Evolutionary conservation across 805 yeast genomes (phyloP).

Genomic region (Metschnikowia vanudenii): DNA sequence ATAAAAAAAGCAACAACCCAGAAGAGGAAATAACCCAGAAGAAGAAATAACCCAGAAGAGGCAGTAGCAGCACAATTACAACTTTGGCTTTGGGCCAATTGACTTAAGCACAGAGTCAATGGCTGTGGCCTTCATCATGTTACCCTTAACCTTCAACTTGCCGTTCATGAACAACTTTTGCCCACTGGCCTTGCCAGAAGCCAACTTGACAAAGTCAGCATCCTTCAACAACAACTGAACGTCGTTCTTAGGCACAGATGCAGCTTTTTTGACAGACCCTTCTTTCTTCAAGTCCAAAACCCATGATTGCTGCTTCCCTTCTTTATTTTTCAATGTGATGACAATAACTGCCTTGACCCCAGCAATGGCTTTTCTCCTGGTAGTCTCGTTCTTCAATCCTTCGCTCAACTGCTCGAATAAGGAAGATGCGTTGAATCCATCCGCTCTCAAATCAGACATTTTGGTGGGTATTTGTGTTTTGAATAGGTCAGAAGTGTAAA

Average conservation of each 20-base stretch:
- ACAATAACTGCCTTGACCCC: slow-evolving; percentile 61
- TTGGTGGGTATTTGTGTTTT: slow-evolving; percentile 1
- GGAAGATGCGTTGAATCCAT: slow-evolving; percentile 45
- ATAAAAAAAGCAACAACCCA: no score
- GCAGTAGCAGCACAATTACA: slow-evolving; percentile 21
- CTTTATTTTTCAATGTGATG: slow-evolving; percentile 44
- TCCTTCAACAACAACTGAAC: slow-evolving; percentile 66
- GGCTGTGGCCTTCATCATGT: slow-evolving; percentile 85
- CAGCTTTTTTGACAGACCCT: slow-evolving; percentile 16
- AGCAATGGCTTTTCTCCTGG: slow-evolving; percentile 38
- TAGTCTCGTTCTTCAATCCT: slow-evolving; percentile 37
- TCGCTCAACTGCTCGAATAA: slow-evolving; percentile 39
- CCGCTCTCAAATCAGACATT: slow-evolving; percentile 30
- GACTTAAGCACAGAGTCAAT: slow-evolving; percentile 66
- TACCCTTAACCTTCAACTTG: slow-evolving; percentile 82
- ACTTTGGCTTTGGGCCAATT: slow-evolving; percentile 44
- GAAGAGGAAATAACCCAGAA: no score
- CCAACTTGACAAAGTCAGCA: slow-evolving; percentile 66
- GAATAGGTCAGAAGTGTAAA: no score
- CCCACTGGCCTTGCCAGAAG: slow-evolving; percentile 77
- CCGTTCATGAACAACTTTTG: slow-evolving; percentile 84
- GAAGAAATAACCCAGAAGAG: no score
- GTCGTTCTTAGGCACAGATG: slow-evolving; percentile 45
- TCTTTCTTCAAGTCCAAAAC: slow-evolving; percentile 23
- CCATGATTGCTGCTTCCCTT: slow-evolving; percentile 24